Conservation (phyloP, 2,329 filamentous ascomycete species). For the Pleomassaria siparia region DNA sequence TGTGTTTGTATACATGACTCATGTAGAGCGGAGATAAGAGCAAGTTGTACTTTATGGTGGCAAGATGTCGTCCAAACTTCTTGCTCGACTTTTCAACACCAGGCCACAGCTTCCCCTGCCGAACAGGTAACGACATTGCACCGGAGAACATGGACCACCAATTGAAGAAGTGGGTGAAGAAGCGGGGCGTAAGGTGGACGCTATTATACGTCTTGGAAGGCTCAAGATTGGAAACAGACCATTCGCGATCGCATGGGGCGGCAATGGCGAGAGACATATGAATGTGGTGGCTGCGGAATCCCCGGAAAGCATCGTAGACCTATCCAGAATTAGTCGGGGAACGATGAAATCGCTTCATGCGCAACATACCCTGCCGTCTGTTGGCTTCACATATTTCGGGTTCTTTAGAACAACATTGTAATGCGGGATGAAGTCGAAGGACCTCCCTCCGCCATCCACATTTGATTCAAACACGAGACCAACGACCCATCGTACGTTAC, state of each 20-base stretch:
- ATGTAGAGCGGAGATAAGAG: conserved; percentile 90
- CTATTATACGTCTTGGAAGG: conserved; percentile 93
- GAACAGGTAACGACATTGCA: conserved; percentile 89
- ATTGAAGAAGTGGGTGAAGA: conserved; percentile 97
- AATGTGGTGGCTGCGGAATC: conserved; percentile 96
- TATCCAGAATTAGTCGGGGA: conserved; percentile 30
- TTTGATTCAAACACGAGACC: conserved; percentile 92
- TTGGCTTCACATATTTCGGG: conserved; percentile 68
- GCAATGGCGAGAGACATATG: conserved; percentile 91
- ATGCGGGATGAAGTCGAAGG: conserved; percentile 87
- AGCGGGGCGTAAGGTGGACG: conserved; percentile 88
- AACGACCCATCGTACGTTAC: conserved; percentile 89
- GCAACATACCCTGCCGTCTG: conserved; percentile 47
- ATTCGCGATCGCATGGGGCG: conserved; percentile 83
- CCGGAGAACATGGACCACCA: conserved; percentile 98
- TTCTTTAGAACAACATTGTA: conserved; percentile 88
- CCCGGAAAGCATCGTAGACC: conserved; percentile 87
- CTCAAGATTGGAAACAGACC: conserved; percentile 73
- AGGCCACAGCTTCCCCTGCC: conserved; percentile 88
- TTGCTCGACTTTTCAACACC: conserved; percentile 95
- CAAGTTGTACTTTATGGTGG: conserved; percentile 98
- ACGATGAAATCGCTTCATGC: neutral
- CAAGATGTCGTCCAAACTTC: conserved; percentile 94
- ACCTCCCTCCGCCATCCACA: conserved; percentile 69
- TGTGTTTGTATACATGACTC: conserved; percentile 98